phyloP scores from a whole-genome alignment of 2,329 filamentous ascomycete genomes.

The Pseudocercospora fijiensis region DNA sequence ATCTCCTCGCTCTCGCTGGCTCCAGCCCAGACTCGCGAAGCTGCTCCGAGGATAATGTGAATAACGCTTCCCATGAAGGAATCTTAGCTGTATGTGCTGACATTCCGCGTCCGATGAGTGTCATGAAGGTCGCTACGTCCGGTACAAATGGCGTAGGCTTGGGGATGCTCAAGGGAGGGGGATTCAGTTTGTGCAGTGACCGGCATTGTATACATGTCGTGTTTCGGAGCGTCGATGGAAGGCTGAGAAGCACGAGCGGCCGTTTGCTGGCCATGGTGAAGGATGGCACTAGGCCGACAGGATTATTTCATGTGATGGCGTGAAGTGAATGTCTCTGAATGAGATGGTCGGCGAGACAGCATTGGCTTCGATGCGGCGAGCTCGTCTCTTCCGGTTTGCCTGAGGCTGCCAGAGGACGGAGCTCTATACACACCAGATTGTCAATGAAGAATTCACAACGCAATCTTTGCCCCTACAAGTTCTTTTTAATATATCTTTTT shows the following conservation, averaged over 20 bases:
- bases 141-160: conserved; percentile 80
- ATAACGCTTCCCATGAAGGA: conserved; percentile 84
- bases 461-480: too few relatives aligned
- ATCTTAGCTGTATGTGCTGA: conserved; percentile 82
- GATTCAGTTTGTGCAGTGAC: conserved; percentile 24
- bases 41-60: conserved; percentile 74
- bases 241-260: conserved; percentile 27
- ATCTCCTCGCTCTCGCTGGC: conserved; percentile 75
- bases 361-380: conserved; percentile 13
- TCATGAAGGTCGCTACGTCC: conserved; percentile 81
- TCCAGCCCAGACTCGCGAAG: conserved; percentile 83
- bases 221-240: conserved; percentile 28
- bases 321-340: neutral
- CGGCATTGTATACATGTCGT: conserved; percentile 26
- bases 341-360: neutral
- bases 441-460: too few relatives aligned
- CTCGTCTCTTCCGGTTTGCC: neutral
- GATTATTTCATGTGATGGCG: neutral
- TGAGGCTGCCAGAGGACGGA: neutral
- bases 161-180: conserved; percentile 51
- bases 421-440: too few relatives aligned
- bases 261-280: conserved; percentile 34
- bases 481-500: too few relatives aligned
- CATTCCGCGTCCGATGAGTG: conserved; percentile 83
- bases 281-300: neutral